phyloP scores from a whole-genome alignment of 2,329 filamentous ascomycete species.

The Orbilia ellipsospora region DNA sequence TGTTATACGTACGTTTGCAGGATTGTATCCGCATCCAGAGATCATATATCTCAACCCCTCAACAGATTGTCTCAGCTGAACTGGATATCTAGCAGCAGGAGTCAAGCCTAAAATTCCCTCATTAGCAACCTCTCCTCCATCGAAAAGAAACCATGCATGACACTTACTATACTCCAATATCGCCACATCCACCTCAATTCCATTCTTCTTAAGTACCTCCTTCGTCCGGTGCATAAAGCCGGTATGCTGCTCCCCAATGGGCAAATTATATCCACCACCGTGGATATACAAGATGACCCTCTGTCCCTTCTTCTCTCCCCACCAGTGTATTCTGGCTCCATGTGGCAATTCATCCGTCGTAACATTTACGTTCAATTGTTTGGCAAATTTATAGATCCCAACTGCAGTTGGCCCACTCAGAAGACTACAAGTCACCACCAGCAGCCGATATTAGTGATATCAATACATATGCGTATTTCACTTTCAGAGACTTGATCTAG shows the following conservation, averaged over 20 bases:
- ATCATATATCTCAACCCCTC: constrained; percentile 41
- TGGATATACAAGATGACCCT: constrained; percentile 43
- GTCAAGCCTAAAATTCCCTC: constrained; percentile 25
- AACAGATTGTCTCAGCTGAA: constrained; percentile 37
- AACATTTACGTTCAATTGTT: constrained; percentile 10
- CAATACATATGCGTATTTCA: not conserved
- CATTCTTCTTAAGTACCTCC: constrained; percentile 30
- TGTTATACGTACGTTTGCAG: constrained; percentile 35
- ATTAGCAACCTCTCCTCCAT: not conserved
- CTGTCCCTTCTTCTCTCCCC: constrained; percentile 34
- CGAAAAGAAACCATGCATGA: not conserved
- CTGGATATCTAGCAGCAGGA: constrained; percentile 39
- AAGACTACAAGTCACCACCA: not conserved
- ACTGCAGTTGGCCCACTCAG: constrained; percentile 16
- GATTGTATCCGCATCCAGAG: constrained; percentile 34
- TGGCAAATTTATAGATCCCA: constrained; percentile 14
- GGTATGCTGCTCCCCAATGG: constrained; percentile 33
- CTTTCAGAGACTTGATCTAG: no score
- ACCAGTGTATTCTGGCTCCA: constrained; percentile 46
- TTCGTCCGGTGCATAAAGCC: constrained; percentile 20
- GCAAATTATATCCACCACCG: constrained; percentile 51
- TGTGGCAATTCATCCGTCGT: constrained; percentile 24
- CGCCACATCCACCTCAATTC: constrained; percentile 31
- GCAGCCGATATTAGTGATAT: no score
- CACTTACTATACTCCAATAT: constrained; percentile 42